Conservation (phyloP, 139 green algal species). For the Pseudopediastrum boryanum region DNA sequence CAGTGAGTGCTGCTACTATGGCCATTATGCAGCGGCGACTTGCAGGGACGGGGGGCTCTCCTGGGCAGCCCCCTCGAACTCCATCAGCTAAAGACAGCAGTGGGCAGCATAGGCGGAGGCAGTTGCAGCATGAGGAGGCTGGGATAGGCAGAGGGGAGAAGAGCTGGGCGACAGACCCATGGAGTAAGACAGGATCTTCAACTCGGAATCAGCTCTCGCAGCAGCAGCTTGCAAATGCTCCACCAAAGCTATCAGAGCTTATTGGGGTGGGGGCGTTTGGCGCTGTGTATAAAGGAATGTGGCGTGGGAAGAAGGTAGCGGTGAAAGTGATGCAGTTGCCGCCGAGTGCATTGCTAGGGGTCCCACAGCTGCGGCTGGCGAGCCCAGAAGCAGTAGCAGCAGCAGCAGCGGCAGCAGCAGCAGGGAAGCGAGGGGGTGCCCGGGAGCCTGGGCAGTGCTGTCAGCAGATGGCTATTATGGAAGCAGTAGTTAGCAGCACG, state of each 20-base stretch:
- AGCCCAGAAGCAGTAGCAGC: not conserved
- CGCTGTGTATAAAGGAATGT: conserved; percentile 18
- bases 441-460: not conserved
- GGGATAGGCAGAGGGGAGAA: too few species aligned
- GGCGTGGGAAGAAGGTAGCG: conserved; percentile 3
- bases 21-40: too few species aligned
- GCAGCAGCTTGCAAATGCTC: too few species aligned
- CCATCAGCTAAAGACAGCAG: too few species aligned
- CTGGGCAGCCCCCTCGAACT: too few species aligned
- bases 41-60: too few species aligned
- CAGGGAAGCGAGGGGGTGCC: not conserved
- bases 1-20: too few species aligned
- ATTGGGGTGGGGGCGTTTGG: conserved; percentile 23
- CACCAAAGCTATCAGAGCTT: conserved; percentile 16
- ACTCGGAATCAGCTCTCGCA: too few species aligned
- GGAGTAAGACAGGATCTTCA: too few species aligned
- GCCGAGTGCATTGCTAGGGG: conserved; percentile 1
- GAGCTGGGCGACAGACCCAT: too few species aligned
- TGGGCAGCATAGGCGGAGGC: too few species aligned
- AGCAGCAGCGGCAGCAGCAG: conserved; percentile 3
- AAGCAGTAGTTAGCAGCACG: conserved; percentile 39
- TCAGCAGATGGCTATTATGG: conserved; percentile 39
- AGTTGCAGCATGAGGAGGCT: too few species aligned
- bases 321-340: conserved; percentile 32
- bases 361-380: not conserved